Base-by-base conservation (phyloP, 2,329 filamentous ascomycete species). In the Coniochaeta sp. region DNA sequence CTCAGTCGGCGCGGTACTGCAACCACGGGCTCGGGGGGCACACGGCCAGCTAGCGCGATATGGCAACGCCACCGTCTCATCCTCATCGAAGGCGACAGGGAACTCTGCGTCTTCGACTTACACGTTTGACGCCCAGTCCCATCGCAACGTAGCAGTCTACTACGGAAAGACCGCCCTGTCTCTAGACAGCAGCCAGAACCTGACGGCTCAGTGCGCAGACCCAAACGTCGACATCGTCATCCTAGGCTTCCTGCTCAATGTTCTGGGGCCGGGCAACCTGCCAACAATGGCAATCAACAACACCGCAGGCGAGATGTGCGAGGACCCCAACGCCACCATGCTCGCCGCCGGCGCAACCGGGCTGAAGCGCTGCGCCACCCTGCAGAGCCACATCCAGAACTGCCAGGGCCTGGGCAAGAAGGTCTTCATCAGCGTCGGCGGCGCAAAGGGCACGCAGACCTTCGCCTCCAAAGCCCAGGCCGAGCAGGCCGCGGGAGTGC, bases 351-450 rank as follows among this genome's bases (percentile, higher is more conserved):
- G 33, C 52, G 52, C 7, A 22, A 56, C 28, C 3, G 60, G 60
- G 7, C 40, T 64, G 16, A 17, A 19, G 17, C 61, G 73, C 59
- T 79, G 76, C 63, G 57, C 66, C 6, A 60, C 59, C 7, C 71
- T 79, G 44, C 71, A 74, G 64, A 59, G 69, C 34, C 75, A 77
- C 59, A 76, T 78, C 59, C 65, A 71, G 28, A 73, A 74, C 65
- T 79, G 77, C 68, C 73, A 77, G 66, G 55, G 63, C 26, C 70
- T 68, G 57, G 75, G 75, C 60, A 73, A 77, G 63, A 79, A 79
- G 69, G 66, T 79, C 40, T 66, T 79, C 38, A 67, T 79, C 19
- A 73, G 74, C 64, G 73, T 79, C 33, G 76, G 76, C 8, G 76
- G 77, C 9, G 58, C 56, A 14, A 60, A 58, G 16, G 58, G 58